These are phyloP conservation scores for Candida endomychidarum DNA, from an alignment of 805 yeast species.

Conservation along the genomic window DNA sequence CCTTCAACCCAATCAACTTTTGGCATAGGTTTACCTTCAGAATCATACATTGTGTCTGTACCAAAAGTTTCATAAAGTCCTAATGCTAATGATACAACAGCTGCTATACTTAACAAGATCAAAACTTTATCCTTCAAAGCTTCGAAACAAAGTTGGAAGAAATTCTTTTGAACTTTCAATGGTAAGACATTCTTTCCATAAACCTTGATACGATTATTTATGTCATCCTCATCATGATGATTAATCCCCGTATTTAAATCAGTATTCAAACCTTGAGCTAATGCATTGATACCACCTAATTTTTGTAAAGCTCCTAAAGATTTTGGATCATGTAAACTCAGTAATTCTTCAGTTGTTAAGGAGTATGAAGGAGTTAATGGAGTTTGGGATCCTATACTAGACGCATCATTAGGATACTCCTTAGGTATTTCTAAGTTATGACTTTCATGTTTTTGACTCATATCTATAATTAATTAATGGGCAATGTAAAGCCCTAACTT, in stretches of 20 bases:
- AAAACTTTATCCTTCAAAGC: constrained; percentile 91
- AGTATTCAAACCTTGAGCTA: constrained; percentile 33
- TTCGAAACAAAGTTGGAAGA: constrained; percentile 67
- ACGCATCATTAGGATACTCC: constrained; percentile 11
- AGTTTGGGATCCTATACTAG: constrained; percentile 16
- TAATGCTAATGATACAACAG: constrained; percentile 81
- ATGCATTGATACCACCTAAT: constrained; percentile 47
- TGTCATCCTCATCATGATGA: constrained; percentile 28
- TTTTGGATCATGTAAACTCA: constrained; percentile 62
- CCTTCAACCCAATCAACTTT: constrained; percentile 99
- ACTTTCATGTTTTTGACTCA: not conserved
- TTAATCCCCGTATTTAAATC: constrained; percentile 44
- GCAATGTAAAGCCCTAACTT: not conserved
- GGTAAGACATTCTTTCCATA: constrained; percentile 79
- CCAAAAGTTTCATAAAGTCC: constrained; percentile 94
- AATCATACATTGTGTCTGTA: constrained; percentile 73
- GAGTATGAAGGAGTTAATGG: constrained; percentile 18
- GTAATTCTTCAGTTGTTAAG: constrained; percentile 30
- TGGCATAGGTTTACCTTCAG: constrained; percentile 73
- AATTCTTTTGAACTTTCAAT: constrained; percentile 63
- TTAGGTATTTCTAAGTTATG: constrained; percentile 3
- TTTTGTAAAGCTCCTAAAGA: constrained; percentile 43
- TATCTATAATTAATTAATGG: not conserved
- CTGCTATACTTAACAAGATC: constrained; percentile 80
- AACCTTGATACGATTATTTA: constrained; percentile 35